Conservation (phyloP, 495 filamentous ascomycete species). For the Tuber indicum region DNA sequence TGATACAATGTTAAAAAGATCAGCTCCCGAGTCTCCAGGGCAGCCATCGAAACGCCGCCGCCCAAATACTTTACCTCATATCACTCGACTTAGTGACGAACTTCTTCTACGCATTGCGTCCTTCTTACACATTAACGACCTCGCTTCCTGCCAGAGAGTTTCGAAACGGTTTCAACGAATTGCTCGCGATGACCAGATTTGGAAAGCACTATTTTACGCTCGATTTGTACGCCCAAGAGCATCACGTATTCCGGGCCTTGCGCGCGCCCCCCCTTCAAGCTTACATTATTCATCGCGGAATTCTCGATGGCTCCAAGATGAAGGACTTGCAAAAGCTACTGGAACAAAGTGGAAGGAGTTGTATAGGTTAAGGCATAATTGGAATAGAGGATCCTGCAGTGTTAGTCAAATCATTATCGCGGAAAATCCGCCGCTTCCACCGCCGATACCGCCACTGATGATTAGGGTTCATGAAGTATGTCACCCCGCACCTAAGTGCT, state of each 20-base stretch:
- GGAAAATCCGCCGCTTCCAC: conserved; percentile 44
- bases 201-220: conserved; percentile 83
- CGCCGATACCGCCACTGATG: conserved; percentile 48
- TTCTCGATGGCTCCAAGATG: conserved; percentile 78
- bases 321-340: conserved; percentile 51
- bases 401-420: conserved; percentile 68
- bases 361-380: conserved; percentile 87
- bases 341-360: conserved; percentile 78
- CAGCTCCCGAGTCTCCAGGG: conserved; percentile 34
- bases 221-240: conserved; percentile 83
- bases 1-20: conserved; percentile 48
- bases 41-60: conserved; percentile 45
- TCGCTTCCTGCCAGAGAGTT: conserved; percentile 67
- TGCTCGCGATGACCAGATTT: conserved; percentile 76
- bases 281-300: conserved; percentile 63
- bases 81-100: conserved; percentile 70
- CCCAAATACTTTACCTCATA: conserved; percentile 30
- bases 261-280: conserved; percentile 42
- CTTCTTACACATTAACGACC: conserved; percentile 59
- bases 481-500: conserved; percentile 4
- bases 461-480: conserved; percentile 40
- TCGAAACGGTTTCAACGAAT: conserved; percentile 73
- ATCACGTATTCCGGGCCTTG: conserved; percentile 63
- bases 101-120: conserved; percentile 79
- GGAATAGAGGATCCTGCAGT: conserved; percentile 74